These are phyloP conservation scores for Calonectria pteridis DNA, from an alignment of 2,329 filamentous ascomycete genomes.

Conservation along the genomic window DNA sequence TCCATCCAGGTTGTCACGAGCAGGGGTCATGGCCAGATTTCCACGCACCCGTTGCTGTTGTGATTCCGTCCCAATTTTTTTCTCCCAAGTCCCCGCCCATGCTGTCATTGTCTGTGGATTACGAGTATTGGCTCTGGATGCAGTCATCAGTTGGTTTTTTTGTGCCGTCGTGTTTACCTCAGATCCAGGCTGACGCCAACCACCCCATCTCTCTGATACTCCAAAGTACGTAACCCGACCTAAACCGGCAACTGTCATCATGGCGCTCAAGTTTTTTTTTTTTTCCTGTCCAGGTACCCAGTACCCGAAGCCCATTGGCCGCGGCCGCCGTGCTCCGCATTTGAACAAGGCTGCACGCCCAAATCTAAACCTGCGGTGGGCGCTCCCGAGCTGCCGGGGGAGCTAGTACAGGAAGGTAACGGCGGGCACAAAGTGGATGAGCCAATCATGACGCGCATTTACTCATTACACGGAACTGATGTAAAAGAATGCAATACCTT, in stretches of 20 bases:
- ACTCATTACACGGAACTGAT: conserved; percentile 1
- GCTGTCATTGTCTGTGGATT: neutral
- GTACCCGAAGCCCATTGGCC: conserved; percentile 10
- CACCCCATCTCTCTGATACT: neutral
- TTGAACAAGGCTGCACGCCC: conserved; percentile 30
- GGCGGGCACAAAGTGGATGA: conserved; percentile 23
- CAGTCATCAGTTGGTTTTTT: conserved; percentile 4
- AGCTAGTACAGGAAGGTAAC: conserved; percentile 40
- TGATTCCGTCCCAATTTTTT: conserved; percentile 8
- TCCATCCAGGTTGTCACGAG: conserved; percentile 11
- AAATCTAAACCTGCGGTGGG: conserved; percentile 35
- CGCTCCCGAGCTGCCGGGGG: conserved; percentile 41
- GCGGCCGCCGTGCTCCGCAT: conserved; percentile 36
- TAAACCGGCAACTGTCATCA: conserved; percentile 22
- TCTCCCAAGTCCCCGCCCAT: neutral
- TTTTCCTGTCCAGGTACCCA: conserved; percentile 5
- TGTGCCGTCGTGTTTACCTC: conserved; percentile 14
- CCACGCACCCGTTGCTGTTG: conserved; percentile 11
- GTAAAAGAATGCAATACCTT: conserved; percentile 20
- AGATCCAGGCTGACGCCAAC: conserved; percentile 11
- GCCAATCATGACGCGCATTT: conserved; percentile 36
- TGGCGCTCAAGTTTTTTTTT: conserved; percentile 14
- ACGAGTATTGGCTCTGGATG: neutral
- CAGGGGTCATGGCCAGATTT: conserved; percentile 17
- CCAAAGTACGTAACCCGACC: conserved; percentile 6